Percentiles rank a stretch among this genome's conserved stretches.
phyloP scores from a whole-genome alignment of 768 basidiomycete genomes.

The Trametes punicea region DNA sequence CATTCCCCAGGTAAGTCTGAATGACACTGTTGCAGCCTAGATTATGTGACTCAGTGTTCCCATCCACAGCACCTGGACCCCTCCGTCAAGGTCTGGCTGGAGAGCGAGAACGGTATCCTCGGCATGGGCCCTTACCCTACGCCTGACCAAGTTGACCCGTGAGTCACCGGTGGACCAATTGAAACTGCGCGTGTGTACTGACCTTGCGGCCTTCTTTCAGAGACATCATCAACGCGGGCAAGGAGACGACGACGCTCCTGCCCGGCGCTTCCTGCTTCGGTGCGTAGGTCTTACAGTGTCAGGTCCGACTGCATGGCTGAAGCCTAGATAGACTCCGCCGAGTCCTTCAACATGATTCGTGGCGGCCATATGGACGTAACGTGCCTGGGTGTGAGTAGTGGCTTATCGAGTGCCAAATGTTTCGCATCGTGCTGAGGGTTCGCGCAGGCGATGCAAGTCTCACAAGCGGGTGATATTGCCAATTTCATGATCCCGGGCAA shows the following conservation, averaged over 20 bases:
- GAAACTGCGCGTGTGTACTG: background rate
- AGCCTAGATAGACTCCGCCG: constrained; percentile 61
- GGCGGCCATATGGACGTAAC: constrained; percentile 92
- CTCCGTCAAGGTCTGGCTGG: constrained; percentile 77
- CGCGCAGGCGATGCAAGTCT: constrained; percentile 90
- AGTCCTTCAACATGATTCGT: constrained; percentile 96
- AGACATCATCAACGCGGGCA: constrained; percentile 90
- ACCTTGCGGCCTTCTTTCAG: constrained; percentile 33
- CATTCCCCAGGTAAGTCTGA: constrained; percentile 48
- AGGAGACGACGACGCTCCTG: constrained; percentile 87
- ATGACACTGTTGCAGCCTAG: background rate
- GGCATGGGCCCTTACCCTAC: constrained; percentile 88
- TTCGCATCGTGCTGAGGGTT: background rate
- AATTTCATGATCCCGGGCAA: constrained; percentile 98
- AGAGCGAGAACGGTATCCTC: constrained; percentile 86
- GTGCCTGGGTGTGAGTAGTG: constrained; percentile 74
- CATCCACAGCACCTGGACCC: constrained; percentile 51
- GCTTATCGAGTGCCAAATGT: background rate
- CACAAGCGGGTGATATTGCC: constrained; percentile 85
- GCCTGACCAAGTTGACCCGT: constrained; percentile 73
- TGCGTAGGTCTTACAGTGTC: constrained; percentile 30
- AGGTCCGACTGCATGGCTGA: background rate
- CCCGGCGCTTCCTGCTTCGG: constrained; percentile 90
- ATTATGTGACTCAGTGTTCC: background rate
- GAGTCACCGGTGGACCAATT: constrained; percentile 29